Evolutionary conservation across 2,329 filamentous ascomycete genomes (phyloP), one percentile per base, ranked within the genome.

Genomic region (Fusarium cyanostomum): DNA sequence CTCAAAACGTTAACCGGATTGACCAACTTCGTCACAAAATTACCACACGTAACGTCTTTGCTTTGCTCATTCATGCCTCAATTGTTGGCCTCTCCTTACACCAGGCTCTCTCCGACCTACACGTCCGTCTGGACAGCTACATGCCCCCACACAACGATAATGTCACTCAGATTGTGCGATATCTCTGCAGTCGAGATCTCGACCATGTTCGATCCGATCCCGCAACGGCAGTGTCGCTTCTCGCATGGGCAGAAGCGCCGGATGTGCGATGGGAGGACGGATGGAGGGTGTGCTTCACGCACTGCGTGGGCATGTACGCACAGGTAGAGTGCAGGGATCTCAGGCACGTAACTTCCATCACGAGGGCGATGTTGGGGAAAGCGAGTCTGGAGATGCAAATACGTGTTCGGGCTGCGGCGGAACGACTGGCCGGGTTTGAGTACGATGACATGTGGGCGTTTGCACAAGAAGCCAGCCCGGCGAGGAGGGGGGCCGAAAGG

Each of bases 41-140:
- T 42, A 88, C 89, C 0, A 89, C 88, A 1, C 84, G 89, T 16
- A 92, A 91, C 67, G 84, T 91, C 39, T 86, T 92, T 66, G 89
- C 88, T 0, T 75, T 91, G 30, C 73, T 91, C 2, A 88, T 86
- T 67, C 82, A 86, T 48, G 84, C 85, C 18, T 88, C 88, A 0
- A 79, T 91, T 0, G 88, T 91, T 3, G 89, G 89, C 0, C 69
- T 85, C 1, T 87, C 88, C 5, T 73, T 91, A 1, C 84, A 83
- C 63, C 86, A 90, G 65, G 86, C 88, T 31, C 75, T 92, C 6
- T 79, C 78, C 0, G 89, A 90, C 66, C 76, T 92, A 0, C 86
- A 87, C 34, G 76, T 81, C 8, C 83, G 89, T 3, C 81, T 90
- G 8, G 82, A 87, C 44, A 74, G 79, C 24, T 89, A 85, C 62